Evolutionary conservation across 2,329 filamentous ascomycete species (phyloP), one percentile per base, ranked within the genome.

Genomic region (Verticillium dahliae): DNA sequence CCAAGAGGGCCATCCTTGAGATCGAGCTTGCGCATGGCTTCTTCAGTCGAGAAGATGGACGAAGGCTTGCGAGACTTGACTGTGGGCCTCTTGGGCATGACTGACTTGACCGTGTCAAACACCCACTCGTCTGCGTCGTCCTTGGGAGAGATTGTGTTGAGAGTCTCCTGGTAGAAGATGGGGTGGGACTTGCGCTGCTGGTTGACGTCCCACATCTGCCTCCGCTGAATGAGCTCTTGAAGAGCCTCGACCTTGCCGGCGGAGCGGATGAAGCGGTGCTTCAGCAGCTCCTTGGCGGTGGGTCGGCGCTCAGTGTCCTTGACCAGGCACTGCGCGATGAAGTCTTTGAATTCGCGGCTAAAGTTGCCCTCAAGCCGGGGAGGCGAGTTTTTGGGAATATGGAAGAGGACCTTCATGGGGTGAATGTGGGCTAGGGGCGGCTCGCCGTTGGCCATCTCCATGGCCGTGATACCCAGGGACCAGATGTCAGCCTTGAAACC

Each of bases 401-500:
- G 83, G 71, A 96, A 95, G 10, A 97, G 81, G 10, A 96, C 92
- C 75, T 96, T 96, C 92, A 96, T 96, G 4, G 92, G 92, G 72
- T 96, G 92, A 1, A 91, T 90, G 65, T 88, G 87, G 59, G 90
- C 90, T 72, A 96, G 83, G 0, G 92, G 92, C n/a, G 92, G 92
- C 70, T 96, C 92, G 65, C 92, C 92, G 59, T 92, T 86, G 38
- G 91, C 90, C 79, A 97, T 83, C 73, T 97, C 92, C 75, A 96
- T 92, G 13, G 92, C 92, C 0, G 92, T 96, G 69, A 97, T 96
- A 7, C 92, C 92, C 55, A 97, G 77, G 0, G 91, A 96, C 92
- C 92, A 97, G 62, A 97, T 92, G 71, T 97, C 92, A 6, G 92
- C 92, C 75, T 95, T 95, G 78, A 91, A 95, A 73, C 94, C 92